A percentile compares a stretch with the other conserved stretches of the same genome.
Conservation (phyloP, 805 yeast genomes). For the Kregervanrija delftensis region DNA sequence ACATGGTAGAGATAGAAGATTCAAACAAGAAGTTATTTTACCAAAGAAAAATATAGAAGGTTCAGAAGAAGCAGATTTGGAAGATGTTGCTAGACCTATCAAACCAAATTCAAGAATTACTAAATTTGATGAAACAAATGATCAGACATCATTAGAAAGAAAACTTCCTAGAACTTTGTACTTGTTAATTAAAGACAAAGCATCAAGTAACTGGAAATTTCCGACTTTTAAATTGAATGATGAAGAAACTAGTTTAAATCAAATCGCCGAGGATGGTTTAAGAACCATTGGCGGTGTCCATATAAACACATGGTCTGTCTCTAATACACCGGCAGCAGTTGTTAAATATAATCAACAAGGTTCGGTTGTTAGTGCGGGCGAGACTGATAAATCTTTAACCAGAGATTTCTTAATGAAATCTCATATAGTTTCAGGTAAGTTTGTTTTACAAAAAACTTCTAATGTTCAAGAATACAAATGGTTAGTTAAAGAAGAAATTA, state of each 20-base stretch:
- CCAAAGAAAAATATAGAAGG: conserved; percentile 49
- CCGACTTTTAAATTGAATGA: conserved; percentile 57
- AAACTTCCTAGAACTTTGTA: conserved; percentile 74
- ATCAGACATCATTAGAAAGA: conserved; percentile 68
- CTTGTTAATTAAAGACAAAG: conserved; percentile 47
- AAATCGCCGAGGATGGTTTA: conserved; percentile 69
- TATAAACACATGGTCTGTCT: conserved; percentile 86
- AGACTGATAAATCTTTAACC: conserved; percentile 15
- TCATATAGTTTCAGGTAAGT: conserved; percentile 81
- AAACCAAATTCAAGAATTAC: conserved; percentile 67
- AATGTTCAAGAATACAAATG: conserved; percentile 54
- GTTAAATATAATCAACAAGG: conserved; percentile 33
- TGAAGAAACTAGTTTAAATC: conserved; percentile 53
- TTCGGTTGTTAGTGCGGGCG: conserved; percentile 16
- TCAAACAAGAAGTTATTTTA: conserved; percentile 68
- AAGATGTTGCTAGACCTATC: conserved; percentile 62
- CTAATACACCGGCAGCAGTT: conserved; percentile 78
- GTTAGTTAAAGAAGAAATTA: conserved; percentile 78
- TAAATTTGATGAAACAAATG: conserved; percentile 62
- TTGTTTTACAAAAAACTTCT: conserved; percentile 37
- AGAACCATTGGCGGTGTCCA: conserved; percentile 63
- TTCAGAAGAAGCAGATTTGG: conserved; percentile 26
- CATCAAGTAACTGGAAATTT: conserved; percentile 53
- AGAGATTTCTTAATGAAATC: conserved; percentile 77
- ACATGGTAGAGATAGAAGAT: conserved; percentile 83